Conservation (phyloP, 495 filamentous ascomycete genomes). For the Hypomontagnella monticulosa region DNA sequence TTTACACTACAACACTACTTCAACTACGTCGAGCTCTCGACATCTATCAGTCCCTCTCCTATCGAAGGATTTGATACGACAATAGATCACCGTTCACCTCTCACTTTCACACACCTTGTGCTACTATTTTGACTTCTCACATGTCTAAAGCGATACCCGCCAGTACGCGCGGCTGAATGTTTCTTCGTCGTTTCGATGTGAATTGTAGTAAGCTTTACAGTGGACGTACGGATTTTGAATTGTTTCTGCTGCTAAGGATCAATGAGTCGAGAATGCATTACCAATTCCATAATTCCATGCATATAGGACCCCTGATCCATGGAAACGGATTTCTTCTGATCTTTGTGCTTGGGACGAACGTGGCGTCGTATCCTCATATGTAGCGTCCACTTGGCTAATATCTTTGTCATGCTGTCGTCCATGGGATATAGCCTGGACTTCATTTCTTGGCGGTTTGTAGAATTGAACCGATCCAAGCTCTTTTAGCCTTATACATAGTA, state of each 20-base stretch:
- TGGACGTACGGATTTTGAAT: neutral
- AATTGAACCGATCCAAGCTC: conserved; percentile 3
- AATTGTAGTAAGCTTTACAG: conserved; percentile 7
- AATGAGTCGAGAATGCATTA: neutral
- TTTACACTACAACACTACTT: neutral
- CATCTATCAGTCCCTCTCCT: conserved; percentile 1
- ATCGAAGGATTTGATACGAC: conserved; percentile 23
- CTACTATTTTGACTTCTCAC: conserved; percentile 7
- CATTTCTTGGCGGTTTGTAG: conserved; percentile 1
- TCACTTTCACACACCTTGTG: neutral
- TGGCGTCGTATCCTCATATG: neutral
- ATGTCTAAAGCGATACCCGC: conserved; percentile 4
- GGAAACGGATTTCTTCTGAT: neutral
- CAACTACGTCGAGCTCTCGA: conserved; percentile 3
- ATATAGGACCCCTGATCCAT: neutral
- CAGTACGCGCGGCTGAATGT: conserved; percentile 31
- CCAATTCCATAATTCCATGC: neutral
- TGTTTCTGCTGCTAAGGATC: conserved; percentile 2
- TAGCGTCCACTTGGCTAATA: conserved; percentile 15
- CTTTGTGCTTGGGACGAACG: neutral
- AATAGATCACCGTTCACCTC: neutral
- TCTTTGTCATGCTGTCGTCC: conserved; percentile 27
- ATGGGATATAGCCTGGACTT: neutral
- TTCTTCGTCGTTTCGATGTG: conserved; percentile 6
- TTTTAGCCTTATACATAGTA: conserved; percentile 1